These are phyloP conservation scores for Fusarium sp. DNA, from an alignment of 2,329 filamentous ascomycete genomes.

Conservation along the genomic window DNA sequence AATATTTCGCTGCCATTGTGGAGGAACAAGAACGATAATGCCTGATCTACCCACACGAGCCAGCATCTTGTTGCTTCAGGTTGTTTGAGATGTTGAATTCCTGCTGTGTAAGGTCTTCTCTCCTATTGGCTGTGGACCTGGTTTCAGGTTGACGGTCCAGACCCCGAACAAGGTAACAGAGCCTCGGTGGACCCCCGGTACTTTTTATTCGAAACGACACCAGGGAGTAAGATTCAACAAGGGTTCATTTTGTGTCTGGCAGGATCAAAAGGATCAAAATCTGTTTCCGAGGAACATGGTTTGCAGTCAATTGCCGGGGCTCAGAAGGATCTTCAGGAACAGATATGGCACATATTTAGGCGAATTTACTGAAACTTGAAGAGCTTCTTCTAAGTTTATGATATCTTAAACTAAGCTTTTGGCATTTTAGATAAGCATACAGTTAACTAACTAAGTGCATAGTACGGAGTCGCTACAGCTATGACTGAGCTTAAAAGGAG, in stretches of 20 bases:
- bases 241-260: background rate
- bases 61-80: background rate
- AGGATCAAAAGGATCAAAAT: slow-evolving; percentile 1
- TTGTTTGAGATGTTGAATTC: slow-evolving; percentile 17
- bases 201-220: slow-evolving; percentile 16
- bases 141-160: slow-evolving; percentile 30
- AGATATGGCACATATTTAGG: background rate
- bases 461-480: background rate
- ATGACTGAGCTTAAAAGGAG: background rate
- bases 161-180: slow-evolving; percentile 22
- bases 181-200: slow-evolving; percentile 10
- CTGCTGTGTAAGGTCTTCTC: slow-evolving; percentile 13
- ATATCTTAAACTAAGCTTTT: background rate
- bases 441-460: background rate
- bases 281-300: background rate
- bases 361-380: background rate
- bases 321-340: background rate
- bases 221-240: background rate
- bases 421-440: background rate
- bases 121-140: slow-evolving; percentile 27
- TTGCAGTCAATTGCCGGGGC: background rate
- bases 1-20: slow-evolving; percentile 24
- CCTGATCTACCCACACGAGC: slow-evolving; percentile 1
- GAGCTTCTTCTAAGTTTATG: background rate
- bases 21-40: background rate